Conservation (phyloP, 257 asterid genomes). For the Coffea eugenioides region DNA sequence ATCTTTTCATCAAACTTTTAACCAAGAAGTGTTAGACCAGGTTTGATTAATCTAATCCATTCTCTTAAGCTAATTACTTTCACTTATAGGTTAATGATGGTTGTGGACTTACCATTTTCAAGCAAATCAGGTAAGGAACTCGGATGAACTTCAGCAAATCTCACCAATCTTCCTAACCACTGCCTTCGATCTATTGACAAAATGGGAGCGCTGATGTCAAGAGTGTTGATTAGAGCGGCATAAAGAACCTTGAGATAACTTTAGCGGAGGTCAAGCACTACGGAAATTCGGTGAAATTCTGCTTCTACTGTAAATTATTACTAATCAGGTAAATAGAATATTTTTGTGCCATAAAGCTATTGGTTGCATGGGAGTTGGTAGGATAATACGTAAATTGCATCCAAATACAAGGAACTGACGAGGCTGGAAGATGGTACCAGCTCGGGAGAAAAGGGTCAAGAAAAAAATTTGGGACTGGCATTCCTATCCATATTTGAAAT, state of each 20-base stretch:
- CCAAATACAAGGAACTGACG: background rate
- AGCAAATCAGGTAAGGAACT: constrained; percentile 13
- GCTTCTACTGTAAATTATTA: background rate
- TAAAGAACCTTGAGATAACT: background rate
- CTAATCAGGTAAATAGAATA: background rate
- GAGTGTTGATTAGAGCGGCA: background rate
- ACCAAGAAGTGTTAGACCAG: too few relatives aligned
- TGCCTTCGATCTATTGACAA: background rate
- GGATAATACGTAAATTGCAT: background rate
- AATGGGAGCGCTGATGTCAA: constrained; percentile 2
- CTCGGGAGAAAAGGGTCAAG: background rate
- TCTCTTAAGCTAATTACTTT: background rate
- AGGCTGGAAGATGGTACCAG: background rate
- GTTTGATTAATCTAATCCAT: too few relatives aligned
- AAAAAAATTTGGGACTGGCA: too few relatives aligned
- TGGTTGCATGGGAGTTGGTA: constrained; percentile 5
- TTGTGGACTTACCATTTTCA: background rate
- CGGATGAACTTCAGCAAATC: constrained; percentile 12
- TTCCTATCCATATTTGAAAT: too few relatives aligned
- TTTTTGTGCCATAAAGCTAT: background rate
- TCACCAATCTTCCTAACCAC: constrained; percentile 17
- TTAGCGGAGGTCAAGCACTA: background rate
- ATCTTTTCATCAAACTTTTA: too few relatives aligned
- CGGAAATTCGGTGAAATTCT: background rate
- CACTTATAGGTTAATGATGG: background rate